Base-by-base conservation (phyloP, 257 asterid genomes). In the Salvia rosmarinus region DNA sequence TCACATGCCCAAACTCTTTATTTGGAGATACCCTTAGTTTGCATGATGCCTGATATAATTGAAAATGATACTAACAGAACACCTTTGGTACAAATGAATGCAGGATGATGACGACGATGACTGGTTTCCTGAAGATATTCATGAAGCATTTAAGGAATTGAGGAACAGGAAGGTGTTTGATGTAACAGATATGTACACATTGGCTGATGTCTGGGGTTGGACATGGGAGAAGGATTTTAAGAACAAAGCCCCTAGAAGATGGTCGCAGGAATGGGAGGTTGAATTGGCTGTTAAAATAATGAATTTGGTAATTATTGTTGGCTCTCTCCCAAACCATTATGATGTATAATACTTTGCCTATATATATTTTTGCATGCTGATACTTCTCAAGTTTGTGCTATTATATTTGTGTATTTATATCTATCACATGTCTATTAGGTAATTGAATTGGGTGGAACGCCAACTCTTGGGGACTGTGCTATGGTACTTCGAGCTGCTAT, bases 191-290 rank as follows among this genome's bases (percentile, higher is more conserved):
- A 94, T 94, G 95, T 94, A 94, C 71, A 94, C 99, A 65, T 82
- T 94, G 68, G 85, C 99, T 70, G 99, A 94, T 88, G 99, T 89
- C 76, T 94, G 99, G 99, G 95, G 96, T 58, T 94, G 99, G 99
- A 88, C 96, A 30, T 94, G 99, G 99, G 99, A 94, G 52, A 90
- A 75, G 77, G 96, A 94, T 3, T 74, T 80, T 51, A 94, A 85
- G 89, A 91, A 89, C 83, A 94, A 82, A 82, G 83, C 93, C 75
- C 99, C 99, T 64, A 80, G 71, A 64, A 89, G 91, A 81, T 91
- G 97, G 97, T 94, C 99, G 16, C 97, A 91, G 81, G 99, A 94
- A 77, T 89, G 99, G 99, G 99, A 94, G 83, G 96, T 91, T 75
- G 97, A 94, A 72, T 77, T 94, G 90, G 97, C 92, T 54, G 54